phyloP scores from a whole-genome alignment of 257 asterid species.

The Solanum bulbocastanum region DNA sequence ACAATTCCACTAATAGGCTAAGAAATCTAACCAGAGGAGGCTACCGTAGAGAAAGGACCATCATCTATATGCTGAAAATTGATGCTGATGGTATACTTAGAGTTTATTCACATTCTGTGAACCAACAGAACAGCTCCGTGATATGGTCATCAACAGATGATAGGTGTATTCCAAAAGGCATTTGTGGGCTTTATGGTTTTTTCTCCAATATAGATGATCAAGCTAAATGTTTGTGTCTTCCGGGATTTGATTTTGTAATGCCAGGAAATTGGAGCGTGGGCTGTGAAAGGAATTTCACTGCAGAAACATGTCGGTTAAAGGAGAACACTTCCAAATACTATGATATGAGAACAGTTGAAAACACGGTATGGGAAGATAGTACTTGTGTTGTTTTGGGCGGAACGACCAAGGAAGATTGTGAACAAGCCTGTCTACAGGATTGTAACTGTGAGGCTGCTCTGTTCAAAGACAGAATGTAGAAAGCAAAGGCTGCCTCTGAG shows the following conservation, averaged over 20 bases:
- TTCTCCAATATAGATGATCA: constrained; percentile 8
- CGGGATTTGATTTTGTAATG: constrained; percentile 19
- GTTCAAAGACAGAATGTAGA: constrained; percentile 11
- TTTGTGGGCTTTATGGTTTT: constrained; percentile 39
- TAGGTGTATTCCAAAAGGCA: constrained; percentile 30
- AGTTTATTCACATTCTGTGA: constrained; percentile 19
- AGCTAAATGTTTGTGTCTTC: constrained; percentile 25
- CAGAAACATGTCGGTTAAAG: constrained; percentile 8
- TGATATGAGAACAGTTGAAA: neutral
- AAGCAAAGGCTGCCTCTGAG: constrained; percentile 43
- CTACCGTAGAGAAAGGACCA: neutral
- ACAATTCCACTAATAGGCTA: constrained; percentile 3
- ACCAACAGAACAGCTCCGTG: constrained; percentile 4
- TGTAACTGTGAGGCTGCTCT: constrained; percentile 40
- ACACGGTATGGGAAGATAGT: constrained; percentile 19
- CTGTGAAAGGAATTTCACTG: constrained; percentile 10
- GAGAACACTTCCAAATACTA: neutral
- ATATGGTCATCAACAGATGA: constrained; percentile 11
- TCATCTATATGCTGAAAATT: constrained; percentile 20
- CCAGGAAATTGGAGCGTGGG: constrained; percentile 20
- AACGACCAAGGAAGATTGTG: constrained; percentile 16
- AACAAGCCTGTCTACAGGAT: constrained; percentile 27
- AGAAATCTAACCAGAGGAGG: constrained; percentile 16
- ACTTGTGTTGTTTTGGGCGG: neutral
- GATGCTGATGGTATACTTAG: constrained; percentile 40